Percentiles rank a stretch among this genome's conserved stretches.
phyloP scores from a whole-genome alignment of 345 rosid genomes.

The Arabidopsis suecica region DNA sequence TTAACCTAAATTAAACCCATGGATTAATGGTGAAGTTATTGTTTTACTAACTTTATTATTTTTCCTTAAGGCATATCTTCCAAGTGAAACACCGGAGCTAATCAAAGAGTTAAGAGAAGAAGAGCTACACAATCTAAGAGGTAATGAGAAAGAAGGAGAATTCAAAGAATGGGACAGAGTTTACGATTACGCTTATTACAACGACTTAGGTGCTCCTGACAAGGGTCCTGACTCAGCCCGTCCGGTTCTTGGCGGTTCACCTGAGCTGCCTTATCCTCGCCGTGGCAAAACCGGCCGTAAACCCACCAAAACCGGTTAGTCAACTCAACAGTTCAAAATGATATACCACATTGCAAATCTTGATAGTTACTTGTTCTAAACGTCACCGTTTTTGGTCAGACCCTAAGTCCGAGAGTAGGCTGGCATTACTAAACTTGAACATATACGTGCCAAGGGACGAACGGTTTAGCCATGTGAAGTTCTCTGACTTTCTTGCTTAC shows the following conservation, averaged over 20 bases:
- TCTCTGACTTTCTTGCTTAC: conserved; percentile 87
- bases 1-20: not conserved
- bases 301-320: conserved; percentile 65
- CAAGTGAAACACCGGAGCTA: conserved; percentile 77
- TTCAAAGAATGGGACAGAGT: conserved; percentile 94
- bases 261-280: conserved; percentile 76
- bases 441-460: conserved; percentile 96
- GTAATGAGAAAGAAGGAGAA: conserved; percentile 58
- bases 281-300: conserved; percentile 87
- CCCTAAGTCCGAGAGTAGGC: conserved; percentile 66
- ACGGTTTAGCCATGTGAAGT: conserved; percentile 73
- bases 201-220: conserved; percentile 84
- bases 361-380: conserved; percentile 23
- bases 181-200: conserved; percentile 85
- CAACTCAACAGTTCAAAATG: not conserved
- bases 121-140: conserved; percentile 72
- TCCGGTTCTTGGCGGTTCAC: conserved; percentile 77
- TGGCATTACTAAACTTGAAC: conserved; percentile 69
- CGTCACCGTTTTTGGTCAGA: conserved; percentile 51
- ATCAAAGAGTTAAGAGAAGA: conserved; percentile 65
- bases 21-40: conserved; percentile 11
- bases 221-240: conserved; percentile 62
- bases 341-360: not conserved
- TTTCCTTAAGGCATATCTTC: conserved; percentile 68
- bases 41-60: not conserved